Conservation (phyloP, 768 basidiomycete genomes). For the Steccherinum ochraceum region DNA sequence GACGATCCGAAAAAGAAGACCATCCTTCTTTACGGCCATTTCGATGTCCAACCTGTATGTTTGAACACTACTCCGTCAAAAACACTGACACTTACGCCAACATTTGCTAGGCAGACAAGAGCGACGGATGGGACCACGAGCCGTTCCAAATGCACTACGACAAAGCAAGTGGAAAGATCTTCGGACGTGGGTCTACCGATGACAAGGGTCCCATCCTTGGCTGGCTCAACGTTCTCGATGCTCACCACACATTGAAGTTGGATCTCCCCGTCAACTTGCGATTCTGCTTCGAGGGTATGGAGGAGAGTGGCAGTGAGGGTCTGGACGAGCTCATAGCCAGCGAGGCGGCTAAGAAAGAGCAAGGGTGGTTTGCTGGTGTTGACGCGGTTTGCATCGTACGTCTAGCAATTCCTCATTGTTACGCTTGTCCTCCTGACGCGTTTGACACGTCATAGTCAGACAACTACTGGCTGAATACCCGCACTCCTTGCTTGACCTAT, state of each 20-base stretch:
- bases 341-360: slow-evolving; percentile 56
- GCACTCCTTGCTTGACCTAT: slow-evolving; percentile 74
- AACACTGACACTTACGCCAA: no score
- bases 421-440: background rate
- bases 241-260: slow-evolving; percentile 55
- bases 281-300: slow-evolving; percentile 94
- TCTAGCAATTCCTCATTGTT: slow-evolving; percentile 7
- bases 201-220: slow-evolving; percentile 85
- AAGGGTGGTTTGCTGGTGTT: slow-evolving; percentile 75
- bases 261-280: slow-evolving; percentile 84
- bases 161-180: slow-evolving; percentile 45
- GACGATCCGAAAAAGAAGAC: slow-evolving; percentile 83
- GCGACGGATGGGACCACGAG: slow-evolving; percentile 81
- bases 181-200: slow-evolving; percentile 80
- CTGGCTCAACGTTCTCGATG: slow-evolving; percentile 84
- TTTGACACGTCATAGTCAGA: slow-evolving; percentile 71
- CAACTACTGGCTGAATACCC: slow-evolving; percentile 87
- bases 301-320: slow-evolving; percentile 86
- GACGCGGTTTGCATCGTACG: slow-evolving; percentile 87
- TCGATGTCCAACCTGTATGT: slow-evolving; percentile 82
- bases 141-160: slow-evolving; percentile 66
- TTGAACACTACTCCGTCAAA: background rate
- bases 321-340: slow-evolving; percentile 75
- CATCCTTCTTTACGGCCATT: slow-evolving; percentile 84
- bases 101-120: slow-evolving; percentile 27